These are phyloP conservation scores for Apophysomyces variabilis DNA, from an alignment of 371 early-diverging fungal genomes.

Conservation along the genomic window DNA sequence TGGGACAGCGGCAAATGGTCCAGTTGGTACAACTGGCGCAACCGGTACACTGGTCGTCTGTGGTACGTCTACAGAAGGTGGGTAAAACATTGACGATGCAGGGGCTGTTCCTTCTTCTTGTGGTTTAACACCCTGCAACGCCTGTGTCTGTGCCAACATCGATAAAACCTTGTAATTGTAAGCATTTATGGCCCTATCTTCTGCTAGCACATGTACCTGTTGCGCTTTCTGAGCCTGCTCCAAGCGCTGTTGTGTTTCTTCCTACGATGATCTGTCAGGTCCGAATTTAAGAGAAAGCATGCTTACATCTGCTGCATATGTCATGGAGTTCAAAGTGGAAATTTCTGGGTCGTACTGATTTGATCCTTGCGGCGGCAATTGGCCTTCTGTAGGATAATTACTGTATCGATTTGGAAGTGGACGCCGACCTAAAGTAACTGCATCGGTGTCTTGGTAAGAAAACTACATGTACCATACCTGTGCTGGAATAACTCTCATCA, in stretches of 20 bases:
- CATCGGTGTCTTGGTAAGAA: neutral
- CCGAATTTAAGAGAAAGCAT: neutral
- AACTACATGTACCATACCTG: neutral
- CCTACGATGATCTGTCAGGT: neutral
- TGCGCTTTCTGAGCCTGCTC: constrained; percentile 41
- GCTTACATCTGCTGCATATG: constrained; percentile 12
- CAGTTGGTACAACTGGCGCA: too few species aligned
- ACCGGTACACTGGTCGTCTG: neutral
- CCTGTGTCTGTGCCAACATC: constrained; percentile 23
- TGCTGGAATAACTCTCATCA: constrained; percentile 14
- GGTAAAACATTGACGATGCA: constrained; percentile 1
- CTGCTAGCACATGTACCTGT: constrained; percentile 20
- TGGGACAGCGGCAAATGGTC: neutral
- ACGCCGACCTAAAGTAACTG: constrained; percentile 10
- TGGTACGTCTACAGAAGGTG: neutral
- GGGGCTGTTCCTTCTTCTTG: neutral
- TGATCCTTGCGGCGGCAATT: constrained; percentile 1
- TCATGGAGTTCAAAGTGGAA: neutral
- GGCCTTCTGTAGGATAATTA: constrained; percentile 11
- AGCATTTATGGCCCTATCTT: neutral
- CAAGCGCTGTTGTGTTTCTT: constrained; percentile 17
- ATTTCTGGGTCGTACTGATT: constrained; percentile 12
- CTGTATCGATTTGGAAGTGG: constrained; percentile 10
- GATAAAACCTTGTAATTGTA: constrained; percentile 19
- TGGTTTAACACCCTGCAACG: constrained; percentile 8